phyloP scores from a whole-genome alignment of 2,329 filamentous ascomycete genomes.

The Monilinia polystroma region DNA sequence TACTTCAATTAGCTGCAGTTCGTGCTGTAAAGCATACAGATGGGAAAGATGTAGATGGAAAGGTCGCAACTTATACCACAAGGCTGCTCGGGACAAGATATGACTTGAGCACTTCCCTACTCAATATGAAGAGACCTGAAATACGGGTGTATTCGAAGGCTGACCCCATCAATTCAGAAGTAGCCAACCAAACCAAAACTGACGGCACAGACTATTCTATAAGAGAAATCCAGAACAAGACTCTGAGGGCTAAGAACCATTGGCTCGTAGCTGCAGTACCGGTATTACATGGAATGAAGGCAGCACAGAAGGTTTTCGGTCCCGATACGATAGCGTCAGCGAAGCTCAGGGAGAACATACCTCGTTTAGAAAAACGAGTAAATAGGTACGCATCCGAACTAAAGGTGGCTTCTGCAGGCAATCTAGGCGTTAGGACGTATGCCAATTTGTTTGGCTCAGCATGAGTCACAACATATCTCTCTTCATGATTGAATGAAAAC shows the following conservation, averaged over 20 bases:
- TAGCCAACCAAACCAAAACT: background rate
- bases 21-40: constrained; percentile 42
- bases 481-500: constrained; percentile 11
- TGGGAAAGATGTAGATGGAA: constrained; percentile 43
- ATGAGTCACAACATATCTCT: background rate
- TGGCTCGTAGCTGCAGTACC: constrained; percentile 41
- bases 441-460: constrained; percentile 23
- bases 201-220: background rate
- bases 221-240: background rate
- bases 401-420: background rate
- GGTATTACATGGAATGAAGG: constrained; percentile 44
- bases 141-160: constrained; percentile 7
- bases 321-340: constrained; percentile 13
- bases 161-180: background rate
- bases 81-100: constrained; percentile 29
- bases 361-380: background rate
- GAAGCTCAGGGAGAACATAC: constrained; percentile 26
- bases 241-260: background rate
- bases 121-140: constrained; percentile 9
- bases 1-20: constrained; percentile 48
- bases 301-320: constrained; percentile 40
- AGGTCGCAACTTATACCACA: constrained; percentile 44
- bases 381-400: constrained; percentile 21
- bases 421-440: constrained; percentile 20
- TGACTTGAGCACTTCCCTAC: constrained; percentile 10